Evolutionary conservation across 495 filamentous ascomycete genomes (phyloP).

Genomic region (Aspergillus ellipticus): DNA sequence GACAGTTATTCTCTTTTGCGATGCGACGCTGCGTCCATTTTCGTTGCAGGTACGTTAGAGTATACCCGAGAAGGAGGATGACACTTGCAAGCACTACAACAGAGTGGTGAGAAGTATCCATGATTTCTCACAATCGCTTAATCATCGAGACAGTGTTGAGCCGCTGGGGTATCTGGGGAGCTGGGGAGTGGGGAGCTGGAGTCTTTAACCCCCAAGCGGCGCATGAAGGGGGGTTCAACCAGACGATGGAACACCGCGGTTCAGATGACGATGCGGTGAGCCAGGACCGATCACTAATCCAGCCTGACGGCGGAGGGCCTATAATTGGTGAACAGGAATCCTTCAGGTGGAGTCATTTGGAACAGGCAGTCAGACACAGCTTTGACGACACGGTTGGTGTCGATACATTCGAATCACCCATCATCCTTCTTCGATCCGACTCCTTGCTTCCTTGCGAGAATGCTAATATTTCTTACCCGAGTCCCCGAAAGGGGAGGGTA

Average conservation of each 20-base stretch:
- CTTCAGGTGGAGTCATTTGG: too few relatives aligned
- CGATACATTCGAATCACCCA: too few relatives aligned
- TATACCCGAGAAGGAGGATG: constrained; percentile 11
- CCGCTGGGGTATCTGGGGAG: too few relatives aligned
- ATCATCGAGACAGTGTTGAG: too few relatives aligned
- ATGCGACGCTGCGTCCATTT: constrained; percentile 15
- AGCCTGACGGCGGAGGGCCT: background rate
- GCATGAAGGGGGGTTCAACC: background rate
- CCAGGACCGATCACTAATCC: background rate
- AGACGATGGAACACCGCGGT: background rate
- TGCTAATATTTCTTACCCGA: too few relatives aligned
- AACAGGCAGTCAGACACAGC: too few relatives aligned
- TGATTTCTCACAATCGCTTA: background rate
- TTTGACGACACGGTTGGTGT: too few relatives aligned
- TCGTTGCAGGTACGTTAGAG: constrained; percentile 9
- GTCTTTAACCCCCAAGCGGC: background rate
- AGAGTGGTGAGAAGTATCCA: constrained; percentile 5
- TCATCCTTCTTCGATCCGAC: too few relatives aligned
- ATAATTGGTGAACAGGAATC: background rate
- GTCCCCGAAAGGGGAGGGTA: too few relatives aligned
- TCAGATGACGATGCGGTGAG: background rate
- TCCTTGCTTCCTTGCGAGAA: too few relatives aligned
- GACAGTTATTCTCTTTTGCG: constrained; percentile 15
- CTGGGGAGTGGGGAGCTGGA: background rate
- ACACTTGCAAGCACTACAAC: constrained; percentile 7